A percentile compares a stretch with the other conserved stretches of the same genome.
These are phyloP conservation scores for Plicaturopsis crispa DNA, from an alignment of 768 basidiomycete species.

Conservation along the genomic window DNA sequence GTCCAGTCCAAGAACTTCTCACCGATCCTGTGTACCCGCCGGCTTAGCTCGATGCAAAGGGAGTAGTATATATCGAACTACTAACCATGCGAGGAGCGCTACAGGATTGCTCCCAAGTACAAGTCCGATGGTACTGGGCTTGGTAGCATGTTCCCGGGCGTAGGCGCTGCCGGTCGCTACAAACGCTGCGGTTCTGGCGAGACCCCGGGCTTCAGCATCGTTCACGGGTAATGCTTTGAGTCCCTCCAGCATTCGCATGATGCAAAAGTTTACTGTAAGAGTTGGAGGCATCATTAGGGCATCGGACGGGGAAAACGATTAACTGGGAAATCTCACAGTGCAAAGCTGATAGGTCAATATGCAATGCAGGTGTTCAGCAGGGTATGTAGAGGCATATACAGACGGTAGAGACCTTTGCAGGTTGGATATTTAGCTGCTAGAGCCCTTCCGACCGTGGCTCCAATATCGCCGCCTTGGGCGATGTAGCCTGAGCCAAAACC, in stretches of 20 bases:
- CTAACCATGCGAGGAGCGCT: constrained; percentile 19
- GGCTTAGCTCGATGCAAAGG: no score
- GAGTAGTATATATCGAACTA: no score
- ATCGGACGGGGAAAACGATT: no score
- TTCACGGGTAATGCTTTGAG: no score
- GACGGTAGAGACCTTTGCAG: constrained; percentile 15
- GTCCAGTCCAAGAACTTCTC: constrained; percentile 23
- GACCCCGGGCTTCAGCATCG: no score
- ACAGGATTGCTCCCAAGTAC: constrained; percentile 14
- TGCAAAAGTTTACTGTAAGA: background rate
- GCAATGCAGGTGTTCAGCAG: no score
- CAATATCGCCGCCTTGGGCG: constrained; percentile 24
- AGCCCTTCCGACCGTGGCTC: constrained; percentile 11
- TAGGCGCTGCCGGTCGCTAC: constrained; percentile 9
- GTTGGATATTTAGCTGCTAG: constrained; percentile 10
- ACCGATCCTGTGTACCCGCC: constrained; percentile 16
- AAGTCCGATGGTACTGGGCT: constrained; percentile 15
- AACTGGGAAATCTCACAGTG: no score
- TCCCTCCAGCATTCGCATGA: background rate
- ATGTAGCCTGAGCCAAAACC: constrained; percentile 17
- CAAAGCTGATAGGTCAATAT: no score
- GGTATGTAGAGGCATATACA: no score
- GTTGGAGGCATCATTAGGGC: no score
- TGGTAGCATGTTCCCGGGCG: constrained; percentile 15
- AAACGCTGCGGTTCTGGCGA: no score